These are phyloP conservation scores for Trichoderma virens DNA, from an alignment of 495 filamentous ascomycete species.

Conservation along the genomic window DNA sequence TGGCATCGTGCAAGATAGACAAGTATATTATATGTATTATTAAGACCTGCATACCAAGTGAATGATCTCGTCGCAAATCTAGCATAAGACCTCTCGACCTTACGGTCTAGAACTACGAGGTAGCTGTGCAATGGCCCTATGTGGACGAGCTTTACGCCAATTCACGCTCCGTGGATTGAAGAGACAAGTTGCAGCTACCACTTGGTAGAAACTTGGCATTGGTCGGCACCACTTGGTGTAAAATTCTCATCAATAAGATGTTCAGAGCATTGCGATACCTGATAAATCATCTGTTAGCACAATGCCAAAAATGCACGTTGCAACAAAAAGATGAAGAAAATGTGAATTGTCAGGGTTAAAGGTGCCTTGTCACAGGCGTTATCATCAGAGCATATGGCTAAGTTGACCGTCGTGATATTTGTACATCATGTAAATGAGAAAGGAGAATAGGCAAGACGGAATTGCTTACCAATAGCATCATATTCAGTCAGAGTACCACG, in stretches of 20 bases:
- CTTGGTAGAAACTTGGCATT: not conserved
- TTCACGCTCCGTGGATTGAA: too few relatives aligned
- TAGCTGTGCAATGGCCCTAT: too few relatives aligned
- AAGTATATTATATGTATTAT: too few relatives aligned
- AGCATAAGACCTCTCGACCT: too few relatives aligned
- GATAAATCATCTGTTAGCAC: not conserved
- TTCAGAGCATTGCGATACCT: not conserved
- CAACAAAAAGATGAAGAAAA: not conserved
- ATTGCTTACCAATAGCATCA: not conserved
- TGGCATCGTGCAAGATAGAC: too few relatives aligned
- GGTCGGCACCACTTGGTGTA: not conserved
- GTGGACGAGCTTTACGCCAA: too few relatives aligned
- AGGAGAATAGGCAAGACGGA: not conserved
- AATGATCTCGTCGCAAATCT: too few relatives aligned
- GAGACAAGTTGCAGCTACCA: too few relatives aligned
- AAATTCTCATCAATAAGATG: not conserved
- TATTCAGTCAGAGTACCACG: not conserved
- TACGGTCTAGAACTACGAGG: too few relatives aligned
- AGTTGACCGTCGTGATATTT: slow-evolving; percentile 13
- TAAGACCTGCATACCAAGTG: too few relatives aligned
- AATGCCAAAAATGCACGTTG: not conserved
- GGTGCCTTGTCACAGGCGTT: slow-evolving; percentile 11
- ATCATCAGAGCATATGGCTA: slow-evolving; percentile 13
- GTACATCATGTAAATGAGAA: slow-evolving; percentile 11
- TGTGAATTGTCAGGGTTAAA: not conserved